Conservation (phyloP, 805 yeast genomes). For the Lachancea fermentati region DNA sequence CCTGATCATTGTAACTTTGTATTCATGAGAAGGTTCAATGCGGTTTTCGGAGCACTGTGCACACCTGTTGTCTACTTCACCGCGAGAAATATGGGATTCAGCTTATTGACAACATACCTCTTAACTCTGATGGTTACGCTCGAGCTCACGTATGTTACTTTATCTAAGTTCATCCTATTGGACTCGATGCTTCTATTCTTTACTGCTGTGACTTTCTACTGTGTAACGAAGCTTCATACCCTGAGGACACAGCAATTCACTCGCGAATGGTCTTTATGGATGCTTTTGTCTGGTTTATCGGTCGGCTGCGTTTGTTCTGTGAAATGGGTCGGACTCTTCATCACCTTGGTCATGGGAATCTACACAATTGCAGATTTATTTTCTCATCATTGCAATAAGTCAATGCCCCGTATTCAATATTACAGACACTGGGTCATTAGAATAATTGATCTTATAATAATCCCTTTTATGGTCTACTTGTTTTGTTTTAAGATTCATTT, state of each 20-base stretch:
- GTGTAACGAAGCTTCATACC: conserved; percentile 67
- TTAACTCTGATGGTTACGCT: conserved; percentile 73
- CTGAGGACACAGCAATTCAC: conserved; percentile 50
- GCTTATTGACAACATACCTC: conserved; percentile 67
- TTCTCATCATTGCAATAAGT: conserved; percentile 36
- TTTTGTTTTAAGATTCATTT: conserved; percentile 93
- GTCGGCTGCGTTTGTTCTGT: conserved; percentile 82
- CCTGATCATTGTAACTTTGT: conserved; percentile 76
- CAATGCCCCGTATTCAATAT: conserved; percentile 34
- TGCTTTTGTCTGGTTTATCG: conserved; percentile 55
- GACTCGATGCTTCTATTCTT: conserved; percentile 90
- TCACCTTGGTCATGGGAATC: conserved; percentile 55
- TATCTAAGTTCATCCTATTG: conserved; percentile 82
- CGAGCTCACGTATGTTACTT: conserved; percentile 77
- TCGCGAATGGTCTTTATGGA: conserved; percentile 68
- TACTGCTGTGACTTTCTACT: conserved; percentile 75
- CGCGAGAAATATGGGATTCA: conserved; percentile 67
- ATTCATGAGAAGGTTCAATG: conserved; percentile 84
- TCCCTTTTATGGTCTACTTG: conserved; percentile 69
- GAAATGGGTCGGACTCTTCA: conserved; percentile 79
- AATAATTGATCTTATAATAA: conserved; percentile 54
- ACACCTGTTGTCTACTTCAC: conserved; percentile 87
- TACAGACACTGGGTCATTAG: conserved; percentile 68
- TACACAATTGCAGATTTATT: conserved; percentile 51
- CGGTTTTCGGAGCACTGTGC: conserved; percentile 73